Conservation (phyloP, 768 basidiomycete species). For the Auriscalpium vulgare region DNA sequence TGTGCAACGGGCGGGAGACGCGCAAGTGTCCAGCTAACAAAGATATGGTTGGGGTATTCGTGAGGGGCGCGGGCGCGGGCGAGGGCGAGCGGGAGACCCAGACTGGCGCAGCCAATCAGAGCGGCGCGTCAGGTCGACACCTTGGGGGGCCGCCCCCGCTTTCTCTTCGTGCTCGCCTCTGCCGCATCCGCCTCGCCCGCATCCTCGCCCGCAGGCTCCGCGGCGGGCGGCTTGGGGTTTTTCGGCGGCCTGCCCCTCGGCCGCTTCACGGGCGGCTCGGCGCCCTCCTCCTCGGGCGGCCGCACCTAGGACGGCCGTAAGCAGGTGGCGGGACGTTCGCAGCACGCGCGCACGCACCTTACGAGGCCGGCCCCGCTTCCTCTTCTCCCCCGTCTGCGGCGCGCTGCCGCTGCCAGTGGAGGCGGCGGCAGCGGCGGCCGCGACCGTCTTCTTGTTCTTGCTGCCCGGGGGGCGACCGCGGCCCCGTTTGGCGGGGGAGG, state of each 20-base stretch:
- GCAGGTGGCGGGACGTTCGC: background rate
- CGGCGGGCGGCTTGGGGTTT: constrained; percentile 40
- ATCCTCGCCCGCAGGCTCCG: constrained; percentile 27
- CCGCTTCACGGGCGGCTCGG: constrained; percentile 40
- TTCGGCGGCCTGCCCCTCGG: constrained; percentile 74
- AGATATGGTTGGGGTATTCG: constrained; percentile 24
- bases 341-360: constrained; percentile 30
- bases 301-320: constrained; percentile 19
- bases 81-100: constrained; percentile 15
- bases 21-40: constrained; percentile 16
- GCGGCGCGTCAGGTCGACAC: constrained; percentile 8
- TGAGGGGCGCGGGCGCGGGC: constrained; percentile 21
- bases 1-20: background rate
- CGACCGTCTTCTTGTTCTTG: constrained; percentile 56
- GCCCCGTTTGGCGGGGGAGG: constrained; percentile 57
- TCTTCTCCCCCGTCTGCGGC: constrained; percentile 28
- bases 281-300: constrained; percentile 38
- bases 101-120: constrained; percentile 21
- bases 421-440: constrained; percentile 22
- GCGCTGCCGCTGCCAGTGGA: constrained; percentile 19
- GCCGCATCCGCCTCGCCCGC: constrained; percentile 30
- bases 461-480: constrained; percentile 87
- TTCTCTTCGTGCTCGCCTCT: constrained; percentile 55
- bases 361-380: constrained; percentile 43
- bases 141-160: constrained; percentile 64